Conservation (phyloP, 1,139 yeast species). For the Hyphopichia khmerensis region DNA sequence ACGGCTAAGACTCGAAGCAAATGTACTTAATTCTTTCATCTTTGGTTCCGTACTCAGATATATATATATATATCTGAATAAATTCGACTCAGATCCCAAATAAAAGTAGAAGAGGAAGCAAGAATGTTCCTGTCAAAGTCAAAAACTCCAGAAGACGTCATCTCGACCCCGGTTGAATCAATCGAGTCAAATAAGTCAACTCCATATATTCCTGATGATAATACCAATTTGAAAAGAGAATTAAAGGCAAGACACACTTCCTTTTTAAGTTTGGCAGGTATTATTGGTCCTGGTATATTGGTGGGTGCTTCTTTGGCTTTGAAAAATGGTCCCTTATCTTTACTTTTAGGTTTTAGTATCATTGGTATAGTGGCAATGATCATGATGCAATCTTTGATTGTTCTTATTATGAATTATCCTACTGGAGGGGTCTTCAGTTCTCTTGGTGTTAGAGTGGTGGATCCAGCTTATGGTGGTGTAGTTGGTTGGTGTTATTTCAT, state of each 20-base stretch:
- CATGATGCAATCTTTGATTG: constrained; percentile 61
- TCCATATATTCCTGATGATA: constrained; percentile 2
- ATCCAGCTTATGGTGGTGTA: constrained; percentile 59
- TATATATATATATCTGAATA: too few species aligned
- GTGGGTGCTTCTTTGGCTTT: constrained; percentile 49
- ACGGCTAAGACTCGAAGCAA: too few species aligned
- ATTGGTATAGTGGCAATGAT: constrained; percentile 56
- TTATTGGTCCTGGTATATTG: constrained; percentile 55
- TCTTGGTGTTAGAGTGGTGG: constrained; percentile 51
- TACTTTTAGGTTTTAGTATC: constrained; percentile 45
- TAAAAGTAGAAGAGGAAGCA: too few species aligned
- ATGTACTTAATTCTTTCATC: too few species aligned
- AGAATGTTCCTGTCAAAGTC: neutral
- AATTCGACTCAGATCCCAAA: too few species aligned
- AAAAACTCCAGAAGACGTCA: neutral
- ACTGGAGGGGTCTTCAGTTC: constrained; percentile 57
- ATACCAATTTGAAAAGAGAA: constrained; percentile 24
- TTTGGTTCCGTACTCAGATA: too few species aligned
- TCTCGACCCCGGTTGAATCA: neutral
- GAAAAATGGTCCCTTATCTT: constrained; percentile 45
- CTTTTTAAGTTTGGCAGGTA: constrained; percentile 53
- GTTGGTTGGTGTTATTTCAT: constrained; percentile 65
- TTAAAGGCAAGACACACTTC: constrained; percentile 46
- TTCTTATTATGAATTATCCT: constrained; percentile 51
- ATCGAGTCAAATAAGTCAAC: neutral